These are phyloP conservation scores for Lipomyces spencermartinsiae DNA, from an alignment of 805 yeast genomes.

Conservation along the genomic window DNA sequence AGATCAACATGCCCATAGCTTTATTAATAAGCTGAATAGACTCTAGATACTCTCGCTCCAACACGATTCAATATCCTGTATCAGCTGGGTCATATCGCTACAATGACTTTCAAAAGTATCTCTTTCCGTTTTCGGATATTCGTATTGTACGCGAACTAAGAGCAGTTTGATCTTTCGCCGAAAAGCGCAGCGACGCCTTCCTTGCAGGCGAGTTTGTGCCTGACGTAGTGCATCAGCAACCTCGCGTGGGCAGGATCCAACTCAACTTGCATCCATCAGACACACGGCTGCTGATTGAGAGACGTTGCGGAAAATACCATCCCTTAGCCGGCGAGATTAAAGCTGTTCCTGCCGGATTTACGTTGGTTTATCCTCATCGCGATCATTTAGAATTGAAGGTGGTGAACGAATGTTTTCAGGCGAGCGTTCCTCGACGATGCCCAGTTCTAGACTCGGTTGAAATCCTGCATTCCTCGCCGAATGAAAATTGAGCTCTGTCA, in stretches of 20 bases:
- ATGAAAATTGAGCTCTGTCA: not conserved
- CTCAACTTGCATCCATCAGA: constrained; percentile 1
- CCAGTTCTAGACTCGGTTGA: not conserved
- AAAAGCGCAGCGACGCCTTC: not conserved
- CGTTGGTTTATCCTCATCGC: not conserved
- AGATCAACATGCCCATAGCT: no score
- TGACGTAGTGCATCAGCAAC: not conserved
- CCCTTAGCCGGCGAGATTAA: not conserved
- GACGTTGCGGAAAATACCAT: not conserved
- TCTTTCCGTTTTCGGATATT: no score
- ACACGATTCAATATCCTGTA: no score
- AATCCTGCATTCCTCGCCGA: not conserved
- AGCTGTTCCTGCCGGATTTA: not conserved
- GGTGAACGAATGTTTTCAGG: not conserved
- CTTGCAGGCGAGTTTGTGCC: not conserved
- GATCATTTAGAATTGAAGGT: not conserved
- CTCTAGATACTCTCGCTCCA: no score
- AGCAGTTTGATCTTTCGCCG: not conserved
- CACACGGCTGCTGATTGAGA: not conserved
- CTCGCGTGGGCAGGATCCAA: no score
- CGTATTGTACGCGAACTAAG: no score
- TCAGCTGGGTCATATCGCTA: no score
- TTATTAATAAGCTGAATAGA: no score
- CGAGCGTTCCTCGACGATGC: not conserved
- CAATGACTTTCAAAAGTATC: no score